A percentile compares a stretch with the other conserved stretches of the same genome.
Conservation (phyloP, 805 yeast genomes). For the Metschnikowia noctiluminum region DNA sequence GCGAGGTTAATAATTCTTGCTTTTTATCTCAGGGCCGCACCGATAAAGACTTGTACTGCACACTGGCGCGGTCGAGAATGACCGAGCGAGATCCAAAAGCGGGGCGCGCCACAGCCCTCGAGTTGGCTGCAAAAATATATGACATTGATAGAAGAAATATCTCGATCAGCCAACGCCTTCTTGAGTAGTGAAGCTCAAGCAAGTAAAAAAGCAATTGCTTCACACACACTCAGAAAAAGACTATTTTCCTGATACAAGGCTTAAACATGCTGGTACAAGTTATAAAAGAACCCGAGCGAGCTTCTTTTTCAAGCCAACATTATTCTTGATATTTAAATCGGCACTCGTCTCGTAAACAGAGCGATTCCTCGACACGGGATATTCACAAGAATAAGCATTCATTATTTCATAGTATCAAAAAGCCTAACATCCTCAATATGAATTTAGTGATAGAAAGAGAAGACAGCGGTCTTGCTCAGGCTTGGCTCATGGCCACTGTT, state of each 20-base stretch:
- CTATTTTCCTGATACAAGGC: not conserved
- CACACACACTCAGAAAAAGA: not conserved
- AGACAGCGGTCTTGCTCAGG: conserved; percentile 19
- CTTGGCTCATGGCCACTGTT: conserved; percentile 42
- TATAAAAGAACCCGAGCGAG: too few relatives aligned
- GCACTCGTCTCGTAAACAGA: too few relatives aligned
- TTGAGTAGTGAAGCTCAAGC: too few relatives aligned
- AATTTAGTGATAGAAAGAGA: not conserved
- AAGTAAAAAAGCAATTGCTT: not conserved
- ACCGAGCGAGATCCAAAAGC: conserved; percentile 2
- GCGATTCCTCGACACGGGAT: too few relatives aligned
- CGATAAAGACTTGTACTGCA: conserved; percentile 7
- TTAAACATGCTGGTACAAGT: too few relatives aligned
- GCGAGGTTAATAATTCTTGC: conserved; percentile 2
- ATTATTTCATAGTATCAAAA: not conserved
- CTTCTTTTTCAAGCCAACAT: too few relatives aligned
- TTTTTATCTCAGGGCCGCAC: conserved; percentile 4
- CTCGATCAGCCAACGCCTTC: too few relatives aligned
- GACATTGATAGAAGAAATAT: not conserved
- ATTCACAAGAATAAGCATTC: not conserved
- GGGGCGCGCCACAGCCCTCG: conserved; percentile 5
- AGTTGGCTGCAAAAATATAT: conserved; percentile 4
- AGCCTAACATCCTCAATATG: not conserved
- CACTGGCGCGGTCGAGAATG: not conserved
- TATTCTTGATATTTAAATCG: too few relatives aligned